phyloP scores from a whole-genome alignment of 202 grass and related monocot species.

The Schoenoplectus tabernaemontani region DNA sequence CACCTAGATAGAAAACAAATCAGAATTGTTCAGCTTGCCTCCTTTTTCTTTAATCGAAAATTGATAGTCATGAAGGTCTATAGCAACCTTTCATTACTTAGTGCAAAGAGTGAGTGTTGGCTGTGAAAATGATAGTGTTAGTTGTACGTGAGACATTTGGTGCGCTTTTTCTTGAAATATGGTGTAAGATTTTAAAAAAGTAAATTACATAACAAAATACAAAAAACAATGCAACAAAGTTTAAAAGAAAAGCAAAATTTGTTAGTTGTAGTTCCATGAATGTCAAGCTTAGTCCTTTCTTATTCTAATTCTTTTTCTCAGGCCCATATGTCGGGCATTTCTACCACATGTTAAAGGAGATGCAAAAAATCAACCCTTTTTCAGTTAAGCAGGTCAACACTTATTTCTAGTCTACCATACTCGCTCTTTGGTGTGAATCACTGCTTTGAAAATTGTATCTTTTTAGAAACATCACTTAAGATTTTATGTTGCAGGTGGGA shows the following conservation, averaged over 20 bases:
- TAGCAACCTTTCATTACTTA: neutral
- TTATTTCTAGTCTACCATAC: neutral
- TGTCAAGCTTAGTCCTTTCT: neutral
- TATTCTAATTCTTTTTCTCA: conserved; percentile 34
- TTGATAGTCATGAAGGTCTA: neutral
- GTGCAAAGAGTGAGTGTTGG: neutral
- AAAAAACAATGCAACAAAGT: no score
- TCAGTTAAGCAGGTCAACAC: conserved; percentile 59
- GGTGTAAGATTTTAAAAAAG: no score
- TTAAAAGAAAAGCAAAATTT: no score
- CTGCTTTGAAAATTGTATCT: no score
- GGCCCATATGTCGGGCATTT: no score
- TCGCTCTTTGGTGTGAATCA: neutral
- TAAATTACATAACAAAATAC: neutral
- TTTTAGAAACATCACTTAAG: neutral
- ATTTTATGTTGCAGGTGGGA: conserved; percentile 42
- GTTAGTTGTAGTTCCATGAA: no score
- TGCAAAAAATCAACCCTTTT: conserved; percentile 58
- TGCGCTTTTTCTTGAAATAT: no score
- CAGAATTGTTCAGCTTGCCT: neutral
- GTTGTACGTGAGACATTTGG: neutral
- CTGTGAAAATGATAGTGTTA: neutral
- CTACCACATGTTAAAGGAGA: conserved; percentile 68
- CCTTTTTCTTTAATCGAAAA: neutral
- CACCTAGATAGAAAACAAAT: neutral